Evolutionary conservation across 2,329 filamentous ascomycete species (phyloP), one percentile per base, ranked within the genome.

Genomic region (Monosporascus ibericus): DNA sequence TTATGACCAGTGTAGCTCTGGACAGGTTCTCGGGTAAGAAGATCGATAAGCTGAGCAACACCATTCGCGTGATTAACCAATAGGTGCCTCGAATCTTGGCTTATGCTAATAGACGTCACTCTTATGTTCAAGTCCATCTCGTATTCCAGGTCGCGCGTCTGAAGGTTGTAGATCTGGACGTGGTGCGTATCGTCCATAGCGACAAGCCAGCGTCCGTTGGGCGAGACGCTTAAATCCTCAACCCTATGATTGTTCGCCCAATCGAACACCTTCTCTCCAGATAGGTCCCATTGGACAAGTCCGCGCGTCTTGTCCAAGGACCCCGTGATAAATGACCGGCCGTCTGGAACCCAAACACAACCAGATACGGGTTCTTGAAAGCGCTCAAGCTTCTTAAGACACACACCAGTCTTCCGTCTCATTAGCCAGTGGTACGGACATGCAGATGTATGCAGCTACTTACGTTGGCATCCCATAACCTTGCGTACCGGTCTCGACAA

Each of bases 351-450:
- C 92, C 94, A 99, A n/a, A 89, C 87, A 54, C 91, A 95, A 52
- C 88, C 86, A 46, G 89, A 95, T 38, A 95, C 89, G 0, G 91
- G 88, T 62, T 96, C 87, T n/a, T 80, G 79, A 62, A 94, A 92
- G 47, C 84, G 80, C 49, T 83, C 78, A 17, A 92, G 77, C 8
- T 77, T 81, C 51, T 82, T 78, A 40, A 90, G 73, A 44, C 84
- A 74, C 39, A 74, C 72, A 0, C 88, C 88, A 6, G 79, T 82
- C 83, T 90, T 54, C 9, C 34, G 25, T 47, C 17, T 7, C 25
- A 52, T 65, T 51, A 65, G 62, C 40, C 15, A 38, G 34, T 44
- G 11, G 3, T 17, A 9, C 37, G 18, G 36, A 3, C 20, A n/a
- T 20, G 40, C 37, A 3, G n/a, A 14, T 22, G n/a, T 38, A 5